Evolutionary conservation across 192 early-diverging fungal genomes (phyloP).

Genomic region (Chytriomyces hyalinus): DNA sequence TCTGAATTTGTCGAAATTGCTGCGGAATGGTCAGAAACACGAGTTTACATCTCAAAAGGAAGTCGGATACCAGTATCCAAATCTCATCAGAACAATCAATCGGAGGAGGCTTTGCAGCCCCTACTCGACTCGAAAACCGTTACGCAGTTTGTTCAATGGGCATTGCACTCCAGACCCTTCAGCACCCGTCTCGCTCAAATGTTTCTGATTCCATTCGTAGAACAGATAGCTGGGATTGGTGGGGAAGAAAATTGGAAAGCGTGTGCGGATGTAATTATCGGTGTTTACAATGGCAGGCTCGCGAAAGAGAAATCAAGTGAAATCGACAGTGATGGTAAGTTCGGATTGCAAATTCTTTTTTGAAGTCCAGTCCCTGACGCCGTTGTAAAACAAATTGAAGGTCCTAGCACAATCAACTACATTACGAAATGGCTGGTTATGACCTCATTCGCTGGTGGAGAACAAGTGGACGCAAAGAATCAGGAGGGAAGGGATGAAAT

Average conservation of each 20-base stretch:
- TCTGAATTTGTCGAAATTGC: slow-evolving; percentile 10
- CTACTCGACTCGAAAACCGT: not conserved
- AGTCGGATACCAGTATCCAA: too few species aligned
- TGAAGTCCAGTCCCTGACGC: not conserved
- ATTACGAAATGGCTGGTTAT: slow-evolving; percentile 20
- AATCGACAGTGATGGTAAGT: not conserved
- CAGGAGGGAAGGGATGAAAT: too few species aligned
- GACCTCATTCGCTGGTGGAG: not conserved
- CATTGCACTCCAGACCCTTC: not conserved
- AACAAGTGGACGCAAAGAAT: not conserved
- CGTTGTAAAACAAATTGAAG: not conserved
- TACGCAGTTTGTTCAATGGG: slow-evolving; percentile 7
- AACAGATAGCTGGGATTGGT: slow-evolving; percentile 22
- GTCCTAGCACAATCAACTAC: slow-evolving; percentile 11
- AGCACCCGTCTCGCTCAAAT: not conserved
- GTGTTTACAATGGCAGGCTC: slow-evolving; percentile 22
- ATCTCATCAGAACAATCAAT: too few species aligned
- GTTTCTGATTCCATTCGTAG: slow-evolving; percentile 24
- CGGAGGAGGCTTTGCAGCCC: too few species aligned
- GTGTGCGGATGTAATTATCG: slow-evolving; percentile 11
- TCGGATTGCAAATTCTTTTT: not conserved
- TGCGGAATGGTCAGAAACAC: not conserved
- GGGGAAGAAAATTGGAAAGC: slow-evolving; percentile 14
- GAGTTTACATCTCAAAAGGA: too few species aligned
- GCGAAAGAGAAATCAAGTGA: slow-evolving; percentile 8